Evolutionary conservation across 345 rosid genomes (phyloP).

Genomic region (Diplotaxis tenuifolia): DNA sequence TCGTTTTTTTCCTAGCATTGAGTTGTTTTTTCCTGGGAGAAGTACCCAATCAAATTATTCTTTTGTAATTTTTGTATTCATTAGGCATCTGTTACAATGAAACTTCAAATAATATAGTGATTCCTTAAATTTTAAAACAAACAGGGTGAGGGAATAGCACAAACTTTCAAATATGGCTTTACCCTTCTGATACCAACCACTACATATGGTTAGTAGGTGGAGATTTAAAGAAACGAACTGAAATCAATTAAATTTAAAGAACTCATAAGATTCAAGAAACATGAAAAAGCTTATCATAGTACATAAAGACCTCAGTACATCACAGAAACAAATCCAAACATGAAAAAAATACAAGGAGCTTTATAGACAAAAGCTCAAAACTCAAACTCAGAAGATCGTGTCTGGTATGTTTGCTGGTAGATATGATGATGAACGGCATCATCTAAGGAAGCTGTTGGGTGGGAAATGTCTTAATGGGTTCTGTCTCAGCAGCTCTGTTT

Average conservation of each 20-base stretch:
- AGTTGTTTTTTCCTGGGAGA: background rate
- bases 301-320: background rate
- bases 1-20: background rate
- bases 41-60: background rate
- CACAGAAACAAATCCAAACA: constrained; percentile 12
- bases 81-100: background rate
- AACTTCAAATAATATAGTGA: background rate
- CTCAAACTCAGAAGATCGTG: constrained; percentile 6
- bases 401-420: background rate
- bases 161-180: background rate
- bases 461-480: constrained; percentile 87
- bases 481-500: constrained; percentile 70
- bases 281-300: background rate
- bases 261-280: background rate
- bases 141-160: background rate
- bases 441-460: constrained; percentile 63
- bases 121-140: background rate
- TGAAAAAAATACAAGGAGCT: constrained; percentile 25
- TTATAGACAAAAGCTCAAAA: constrained; percentile 50
- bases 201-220: background rate
- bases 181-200: background rate
- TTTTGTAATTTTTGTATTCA: background rate
- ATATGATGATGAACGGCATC: constrained; percentile 27
- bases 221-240: background rate
- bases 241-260: background rate